Evolutionary conservation across 257 asterid genomes (phyloP).

Genomic region (Cordia subcordata): DNA sequence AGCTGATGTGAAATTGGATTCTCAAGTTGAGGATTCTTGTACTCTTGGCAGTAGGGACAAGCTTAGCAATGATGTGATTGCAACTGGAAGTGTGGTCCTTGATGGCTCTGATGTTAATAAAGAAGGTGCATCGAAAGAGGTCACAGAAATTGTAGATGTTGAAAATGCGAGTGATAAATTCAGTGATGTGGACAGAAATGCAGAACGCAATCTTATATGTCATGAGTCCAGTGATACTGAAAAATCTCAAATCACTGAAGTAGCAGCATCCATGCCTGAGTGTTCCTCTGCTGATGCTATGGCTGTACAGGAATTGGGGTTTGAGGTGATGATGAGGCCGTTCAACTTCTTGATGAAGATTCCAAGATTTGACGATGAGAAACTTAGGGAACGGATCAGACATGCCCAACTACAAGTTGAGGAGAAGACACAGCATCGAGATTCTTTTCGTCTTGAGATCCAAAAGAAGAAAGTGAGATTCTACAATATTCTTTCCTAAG

Average conservation of each 20-base stretch:
- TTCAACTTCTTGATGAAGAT: constrained; percentile 54
- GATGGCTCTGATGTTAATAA: constrained; percentile 19
- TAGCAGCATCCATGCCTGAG: constrained; percentile 32
- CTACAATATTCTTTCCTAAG: neutral
- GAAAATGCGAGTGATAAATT: constrained; percentile 26
- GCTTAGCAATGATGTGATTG: constrained; percentile 19
- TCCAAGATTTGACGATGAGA: constrained; percentile 66
- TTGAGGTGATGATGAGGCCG: constrained; percentile 34
- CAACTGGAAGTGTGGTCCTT: constrained; percentile 28
- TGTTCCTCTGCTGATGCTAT: constrained; percentile 29
- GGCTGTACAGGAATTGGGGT: constrained; percentile 27
- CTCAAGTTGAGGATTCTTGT: constrained; percentile 28
- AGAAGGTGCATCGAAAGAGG: constrained; percentile 22
- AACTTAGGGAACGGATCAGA: constrained; percentile 52
- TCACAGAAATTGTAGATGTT: constrained; percentile 22
- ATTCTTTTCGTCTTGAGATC: constrained; percentile 56
- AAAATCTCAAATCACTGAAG: constrained; percentile 25
- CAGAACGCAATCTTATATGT: constrained; percentile 6
- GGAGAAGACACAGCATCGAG: constrained; percentile 75
- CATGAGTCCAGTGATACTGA: constrained; percentile 26
- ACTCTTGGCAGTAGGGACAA: constrained; percentile 20
- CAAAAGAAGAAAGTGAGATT: constrained; percentile 61
- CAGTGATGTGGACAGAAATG: constrained; percentile 16
- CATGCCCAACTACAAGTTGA: constrained; percentile 62
- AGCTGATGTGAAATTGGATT: constrained; percentile 31